Conservation (phyloP, 371 early-diverging fungal genomes). For the Capillidium rhysosporum region DNA sequence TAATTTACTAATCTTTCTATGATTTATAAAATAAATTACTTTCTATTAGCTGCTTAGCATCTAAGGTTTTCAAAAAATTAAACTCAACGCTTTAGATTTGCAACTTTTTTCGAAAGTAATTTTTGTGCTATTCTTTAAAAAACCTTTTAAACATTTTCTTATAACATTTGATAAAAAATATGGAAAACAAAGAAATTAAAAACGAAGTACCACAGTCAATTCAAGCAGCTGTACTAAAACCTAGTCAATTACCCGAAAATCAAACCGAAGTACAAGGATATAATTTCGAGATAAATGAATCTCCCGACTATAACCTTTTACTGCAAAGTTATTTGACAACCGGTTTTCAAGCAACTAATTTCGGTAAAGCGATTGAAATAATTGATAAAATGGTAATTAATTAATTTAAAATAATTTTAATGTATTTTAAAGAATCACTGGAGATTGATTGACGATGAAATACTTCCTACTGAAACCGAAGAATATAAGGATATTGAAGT, state of each 20-base stretch:
- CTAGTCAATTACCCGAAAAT: slow-evolving; percentile 41
- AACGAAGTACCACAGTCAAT: too few species aligned
- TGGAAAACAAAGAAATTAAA: too few species aligned
- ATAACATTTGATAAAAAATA: too few species aligned
- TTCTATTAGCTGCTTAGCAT: too few species aligned
- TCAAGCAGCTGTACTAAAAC: slow-evolving; percentile 46
- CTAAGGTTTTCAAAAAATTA: too few species aligned
- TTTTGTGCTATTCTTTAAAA: too few species aligned
- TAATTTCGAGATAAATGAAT: slow-evolving; percentile 65
- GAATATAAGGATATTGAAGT: slow-evolving; percentile 40
- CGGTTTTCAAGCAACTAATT: slow-evolving; percentile 83
- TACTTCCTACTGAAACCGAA: slow-evolving; percentile 35
- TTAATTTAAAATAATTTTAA: neutral
- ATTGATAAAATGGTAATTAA: slow-evolving; percentile 65
- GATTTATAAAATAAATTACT: too few species aligned
- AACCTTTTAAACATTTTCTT: too few species aligned
- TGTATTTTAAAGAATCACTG: slow-evolving; percentile 34
- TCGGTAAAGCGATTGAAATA: slow-evolving; percentile 73
- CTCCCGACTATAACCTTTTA: slow-evolving; percentile 35
- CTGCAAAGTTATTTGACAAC: slow-evolving; percentile 48
- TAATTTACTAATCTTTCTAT: too few species aligned
- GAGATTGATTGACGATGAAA: slow-evolving; percentile 72
- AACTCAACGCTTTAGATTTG: too few species aligned
- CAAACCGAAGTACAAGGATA: slow-evolving; percentile 56
- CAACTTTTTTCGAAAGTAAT: too few species aligned